These are phyloP conservation scores for Leptographium flavum DNA, from an alignment of 2,329 filamentous ascomycete species.

Conservation along the genomic window DNA sequence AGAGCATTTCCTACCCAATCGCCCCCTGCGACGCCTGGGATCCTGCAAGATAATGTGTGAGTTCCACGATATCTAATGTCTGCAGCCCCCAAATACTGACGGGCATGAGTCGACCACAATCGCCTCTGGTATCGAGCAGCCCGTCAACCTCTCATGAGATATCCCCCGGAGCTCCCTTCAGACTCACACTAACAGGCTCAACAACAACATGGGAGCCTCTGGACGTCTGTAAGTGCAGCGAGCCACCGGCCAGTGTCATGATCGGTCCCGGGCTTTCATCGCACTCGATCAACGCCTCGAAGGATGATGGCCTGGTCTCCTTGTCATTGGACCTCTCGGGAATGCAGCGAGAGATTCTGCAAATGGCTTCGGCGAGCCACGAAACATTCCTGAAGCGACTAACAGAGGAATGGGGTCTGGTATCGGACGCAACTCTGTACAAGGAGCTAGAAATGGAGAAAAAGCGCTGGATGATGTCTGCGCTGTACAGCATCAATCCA, in stretches of 20 bases:
- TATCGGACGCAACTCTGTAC: slow-evolving; percentile 33
- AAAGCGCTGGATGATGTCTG: slow-evolving; percentile 20
- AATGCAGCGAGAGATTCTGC: slow-evolving; percentile 37
- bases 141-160: background rate
- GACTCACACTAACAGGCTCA: too few species aligned
- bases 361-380: slow-evolving; percentile 38
- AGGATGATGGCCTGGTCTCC: slow-evolving; percentile 8
- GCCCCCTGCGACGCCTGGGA: background rate
- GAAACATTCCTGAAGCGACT: slow-evolving; percentile 39
- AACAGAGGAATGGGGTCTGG: slow-evolving; percentile 36
- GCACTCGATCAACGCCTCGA: background rate
- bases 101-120: too few species aligned
- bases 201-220: background rate
- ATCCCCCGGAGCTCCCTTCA: too few species aligned
- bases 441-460: slow-evolving; percentile 32
- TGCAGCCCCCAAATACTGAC: too few species aligned
- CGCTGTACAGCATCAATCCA: slow-evolving; percentile 32
- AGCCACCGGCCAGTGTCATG: slow-evolving; percentile 1
- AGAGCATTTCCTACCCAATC: background rate
- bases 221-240: slow-evolving; percentile 1
- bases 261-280: background rate
- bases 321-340: slow-evolving; percentile 19
- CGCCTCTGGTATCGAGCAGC: background rate
- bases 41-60: background rate
- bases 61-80: too few species aligned